Base-by-base conservation (phyloP, 495 filamentous ascomycete genomes). In the Letharia columbiana region DNA sequence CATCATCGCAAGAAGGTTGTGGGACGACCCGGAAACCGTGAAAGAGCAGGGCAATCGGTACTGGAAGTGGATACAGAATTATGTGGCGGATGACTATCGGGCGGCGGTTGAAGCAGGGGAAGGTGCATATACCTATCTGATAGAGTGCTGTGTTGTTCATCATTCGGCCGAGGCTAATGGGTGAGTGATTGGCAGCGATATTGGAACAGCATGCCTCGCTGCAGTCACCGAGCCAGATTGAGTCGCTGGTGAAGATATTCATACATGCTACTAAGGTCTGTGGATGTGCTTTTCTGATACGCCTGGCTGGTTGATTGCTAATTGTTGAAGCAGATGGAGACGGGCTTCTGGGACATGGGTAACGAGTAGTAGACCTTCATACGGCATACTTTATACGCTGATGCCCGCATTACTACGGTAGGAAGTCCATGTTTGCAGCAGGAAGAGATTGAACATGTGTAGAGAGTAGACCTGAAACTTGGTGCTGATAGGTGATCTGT, bases 21-120 rank as follows among this genome's bases (percentile, higher is more conserved):
- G 13, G 93, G 69, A 92, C 87, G 11, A 78, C 79, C 73, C 80
- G 18, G 76, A 74, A n/a, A 83, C 85, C 4, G 83, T 84, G 61
- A 73, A 4, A 5, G 52, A 35, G 52, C 80, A 87, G 57, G 87
- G 83, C 2, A 96, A 95, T 73, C 77, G 76, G n/a, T 97, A 92
- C 77, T 92, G 87, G 87, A 83, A 87, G 61, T 97, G 92, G 92
- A 89, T 97, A 58, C 76, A 91, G 73, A 93, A 89, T 67, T 96
- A 96, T 75, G 84, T 88, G 17, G 87, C 84, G 8, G 86, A 89
- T 20, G 89, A 94, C 72, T 96, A 92, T 69, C 74, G 77, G 6
- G 78, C 3, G 4, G 52, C 52, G 13, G 52, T 56, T 5, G 31
- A 20, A 13, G 8, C 5, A 0, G 52, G 52, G 31, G 15, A 35